A percentile compares a stretch with the other conserved stretches of the same genome.
Evolutionary conservation across 75 land plant species (phyloP).

Genomic region (Picea glauca): DNA sequence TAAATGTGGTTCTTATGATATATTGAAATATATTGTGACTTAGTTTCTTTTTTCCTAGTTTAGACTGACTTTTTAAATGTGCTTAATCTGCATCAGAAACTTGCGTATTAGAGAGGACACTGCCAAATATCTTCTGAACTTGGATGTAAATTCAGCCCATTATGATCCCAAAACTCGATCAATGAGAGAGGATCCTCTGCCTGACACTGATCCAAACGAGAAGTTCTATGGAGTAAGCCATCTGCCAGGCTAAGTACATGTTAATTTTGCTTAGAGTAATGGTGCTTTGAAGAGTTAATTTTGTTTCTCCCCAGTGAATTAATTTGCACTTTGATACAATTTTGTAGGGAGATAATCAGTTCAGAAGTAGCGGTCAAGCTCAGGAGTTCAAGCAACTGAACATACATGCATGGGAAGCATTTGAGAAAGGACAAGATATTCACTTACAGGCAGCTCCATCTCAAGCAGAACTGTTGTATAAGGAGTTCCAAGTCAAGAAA

Average conservation of each 20-base stretch:
- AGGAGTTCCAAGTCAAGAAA: conserved; percentile 48
- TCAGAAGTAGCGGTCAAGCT: conserved; percentile 35
- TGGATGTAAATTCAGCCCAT: conserved; percentile 46
- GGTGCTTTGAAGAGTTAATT: too few relatives aligned
- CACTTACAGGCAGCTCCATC: conserved; percentile 54
- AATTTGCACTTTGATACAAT: too few relatives aligned
- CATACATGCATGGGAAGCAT: conserved; percentile 52
- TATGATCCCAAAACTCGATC: conserved; percentile 52
- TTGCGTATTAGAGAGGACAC: conserved; percentile 48
- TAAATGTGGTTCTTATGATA: too few relatives aligned
- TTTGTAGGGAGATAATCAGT: conserved; percentile 34
- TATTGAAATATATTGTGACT: too few relatives aligned
- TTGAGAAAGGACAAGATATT: conserved; percentile 53
- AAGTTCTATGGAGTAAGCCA: conserved; percentile 28
- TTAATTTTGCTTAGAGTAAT: too few relatives aligned
- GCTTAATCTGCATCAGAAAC: conserved; percentile 13
- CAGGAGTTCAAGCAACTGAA: conserved; percentile 47
- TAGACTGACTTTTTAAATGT: too few relatives aligned
- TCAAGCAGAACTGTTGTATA: conserved; percentile 43
- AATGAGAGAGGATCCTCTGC: conserved; percentile 50
- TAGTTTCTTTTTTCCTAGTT: too few relatives aligned
- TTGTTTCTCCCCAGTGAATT: too few relatives aligned
- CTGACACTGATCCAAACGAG: conserved; percentile 47
- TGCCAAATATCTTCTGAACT: conserved; percentile 39
- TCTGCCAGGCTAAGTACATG: too few relatives aligned